phyloP scores from a whole-genome alignment of 1,284 basidiomycete genomes.

The Vanrija sp. region DNA sequence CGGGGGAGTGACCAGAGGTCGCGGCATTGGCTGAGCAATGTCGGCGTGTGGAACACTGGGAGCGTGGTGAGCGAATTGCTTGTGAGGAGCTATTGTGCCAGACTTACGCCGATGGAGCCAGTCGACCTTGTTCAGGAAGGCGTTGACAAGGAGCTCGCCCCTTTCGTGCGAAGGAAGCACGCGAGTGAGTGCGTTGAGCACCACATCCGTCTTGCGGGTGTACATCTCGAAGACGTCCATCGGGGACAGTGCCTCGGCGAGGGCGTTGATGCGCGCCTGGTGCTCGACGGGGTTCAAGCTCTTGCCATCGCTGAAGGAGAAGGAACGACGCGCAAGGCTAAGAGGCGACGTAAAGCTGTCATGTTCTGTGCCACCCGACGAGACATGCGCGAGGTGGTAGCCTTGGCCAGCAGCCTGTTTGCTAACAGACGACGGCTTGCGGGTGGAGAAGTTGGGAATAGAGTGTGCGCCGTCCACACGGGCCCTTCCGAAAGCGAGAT shows the following conservation, averaged over 20 bases:
- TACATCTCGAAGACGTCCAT: constrained; percentile 45
- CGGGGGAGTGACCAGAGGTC: constrained; percentile 46
- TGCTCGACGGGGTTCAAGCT: constrained; percentile 26
- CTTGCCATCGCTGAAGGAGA: neutral
- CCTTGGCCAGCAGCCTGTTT: constrained; percentile 33
- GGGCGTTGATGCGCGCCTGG: constrained; percentile 26
- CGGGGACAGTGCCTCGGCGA: constrained; percentile 43
- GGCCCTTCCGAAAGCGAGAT: constrained; percentile 48
- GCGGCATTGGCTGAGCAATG: constrained; percentile 45
- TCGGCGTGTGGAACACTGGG: constrained; percentile 45
- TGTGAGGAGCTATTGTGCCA: neutral
- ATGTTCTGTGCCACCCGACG: neutral
- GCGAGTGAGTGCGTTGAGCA: constrained; percentile 40
- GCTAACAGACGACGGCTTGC: constrained; percentile 25
- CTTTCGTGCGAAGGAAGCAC: constrained; percentile 42
- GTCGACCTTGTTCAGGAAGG: constrained; percentile 46
- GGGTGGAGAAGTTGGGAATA: constrained; percentile 35
- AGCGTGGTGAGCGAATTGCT: neutral
- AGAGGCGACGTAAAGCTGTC: neutral
- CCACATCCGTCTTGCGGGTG: constrained; percentile 43
- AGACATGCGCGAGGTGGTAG: constrained; percentile 32
- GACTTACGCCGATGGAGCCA: constrained; percentile 50
- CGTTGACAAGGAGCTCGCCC: constrained; percentile 44
- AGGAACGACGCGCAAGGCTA: neutral
- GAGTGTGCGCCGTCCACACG: constrained; percentile 38